Evolutionary conservation across 2,329 filamentous ascomycete genomes (phyloP), one percentile per base, ranked within the genome.

Genomic region (Sclerotinia sclerotiorum): DNA sequence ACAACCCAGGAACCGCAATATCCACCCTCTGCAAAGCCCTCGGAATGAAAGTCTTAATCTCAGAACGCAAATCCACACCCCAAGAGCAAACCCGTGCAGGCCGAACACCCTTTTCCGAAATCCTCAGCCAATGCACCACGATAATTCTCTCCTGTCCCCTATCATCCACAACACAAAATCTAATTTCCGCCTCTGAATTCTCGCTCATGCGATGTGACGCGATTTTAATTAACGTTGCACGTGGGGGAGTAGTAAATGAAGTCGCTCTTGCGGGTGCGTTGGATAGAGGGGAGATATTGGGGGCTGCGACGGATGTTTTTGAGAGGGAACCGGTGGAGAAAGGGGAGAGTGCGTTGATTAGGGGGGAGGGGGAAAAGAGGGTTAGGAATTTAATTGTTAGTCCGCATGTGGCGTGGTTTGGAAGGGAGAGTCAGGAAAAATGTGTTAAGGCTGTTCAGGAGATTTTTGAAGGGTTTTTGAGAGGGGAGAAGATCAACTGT

Each of bases 391-490:
- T 64, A 32, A 64, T 54, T 27, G 61, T 64, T 17, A 64, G 60
- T 42, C 48, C 61, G 24, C 61, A 52, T 42, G 48, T 64, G 32
- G 60, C 60, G 32, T 64, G 61, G 61, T 64, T 51, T 54, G 29
- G 48, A 32, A 64, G 60, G 46, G 61, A 54, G 39, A 64, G 48
- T 42, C 48, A 64, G 48, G 61, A 64, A n/a, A 64, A 64, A 17
- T 51, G 46, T 39, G 61, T 54, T n/a, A 35, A 7, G 29, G 32
- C 46, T 27, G 13, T 64, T 42, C 27, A 15, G 1, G n/a, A 64
- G 15, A 64, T 64, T 42, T 51, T 54, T 7, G 61, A 52, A 17
- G 48, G 48, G 1, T 42, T 27, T 54, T 5, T 27, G 48, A 64
- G 35, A 24, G 48, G 61, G 10, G 48, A 42, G n/a, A 27, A 35